Percentiles rank a stretch among this genome's conserved stretches.
These are phyloP conservation scores for Wickerhamomyces tratensis DNA, from an alignment of 805 yeast genomes.

Conservation along the genomic window DNA sequence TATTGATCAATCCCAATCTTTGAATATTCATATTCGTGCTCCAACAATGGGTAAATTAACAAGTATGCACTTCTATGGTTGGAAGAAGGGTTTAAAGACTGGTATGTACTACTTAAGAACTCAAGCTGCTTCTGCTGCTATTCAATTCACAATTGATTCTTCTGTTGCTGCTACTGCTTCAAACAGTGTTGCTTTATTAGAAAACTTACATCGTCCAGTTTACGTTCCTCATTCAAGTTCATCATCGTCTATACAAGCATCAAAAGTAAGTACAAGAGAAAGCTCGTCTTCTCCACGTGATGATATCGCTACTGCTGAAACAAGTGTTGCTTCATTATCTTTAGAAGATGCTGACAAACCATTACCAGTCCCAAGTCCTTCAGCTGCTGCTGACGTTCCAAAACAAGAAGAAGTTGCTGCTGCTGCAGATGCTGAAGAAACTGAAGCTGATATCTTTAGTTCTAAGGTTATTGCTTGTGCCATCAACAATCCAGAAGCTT, in stretches of 20 bases:
- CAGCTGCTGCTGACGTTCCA: conserved; percentile 16
- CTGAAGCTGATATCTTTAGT: conserved; percentile 77
- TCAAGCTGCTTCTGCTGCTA: conserved; percentile 95
- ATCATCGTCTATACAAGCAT: conserved; percentile 5
- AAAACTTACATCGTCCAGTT: conserved; percentile 27
- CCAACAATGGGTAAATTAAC: conserved; percentile 97
- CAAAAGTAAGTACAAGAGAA: conserved; percentile 10
- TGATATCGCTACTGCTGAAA: conserved; percentile 23
- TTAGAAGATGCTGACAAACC: conserved; percentile 24
- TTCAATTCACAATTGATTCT: conserved; percentile 79
- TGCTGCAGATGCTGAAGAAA: conserved; percentile 22
- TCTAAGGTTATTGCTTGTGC: conserved; percentile 95
- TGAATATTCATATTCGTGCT: conserved; percentile 78
- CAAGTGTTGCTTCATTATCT: conserved; percentile 30
- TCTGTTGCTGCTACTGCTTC: conserved; percentile 97
- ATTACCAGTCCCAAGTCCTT: conserved; percentile 14
- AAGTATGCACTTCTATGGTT: conserved; percentile 97
- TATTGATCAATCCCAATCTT: conserved; percentile 87
- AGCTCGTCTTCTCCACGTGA: conserved; percentile 20
- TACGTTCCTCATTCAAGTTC: conserved; percentile 20
- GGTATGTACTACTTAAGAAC: conserved; percentile 98
- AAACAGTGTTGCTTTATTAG: conserved; percentile 25
- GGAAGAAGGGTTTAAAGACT: conserved; percentile 97
- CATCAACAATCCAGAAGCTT: conserved; percentile 91
- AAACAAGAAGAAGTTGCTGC: conserved; percentile 18